A percentile compares a stretch with the other conserved stretches of the same genome.
Evolutionary conservation across 1,284 basidiomycete species (phyloP).

Genomic region (Trametes pubescens): DNA sequence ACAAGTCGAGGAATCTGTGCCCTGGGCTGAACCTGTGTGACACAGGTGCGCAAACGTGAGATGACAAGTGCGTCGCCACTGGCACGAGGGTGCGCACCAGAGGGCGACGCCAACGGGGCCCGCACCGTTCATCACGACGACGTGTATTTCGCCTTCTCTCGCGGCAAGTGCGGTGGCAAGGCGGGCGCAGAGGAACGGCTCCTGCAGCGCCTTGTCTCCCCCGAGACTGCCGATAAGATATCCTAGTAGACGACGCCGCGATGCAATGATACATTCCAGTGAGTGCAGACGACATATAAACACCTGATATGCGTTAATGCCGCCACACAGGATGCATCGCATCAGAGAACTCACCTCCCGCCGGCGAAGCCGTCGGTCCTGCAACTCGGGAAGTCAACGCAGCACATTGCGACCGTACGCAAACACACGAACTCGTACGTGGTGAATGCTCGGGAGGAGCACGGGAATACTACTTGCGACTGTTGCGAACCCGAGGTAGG

Average conservation of each 20-base stretch:
- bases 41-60: not conserved
- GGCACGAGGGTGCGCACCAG: no score
- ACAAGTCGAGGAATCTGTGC: conserved; percentile 26
- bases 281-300: not conserved
- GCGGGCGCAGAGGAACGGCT: conserved; percentile 25
- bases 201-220: conserved; percentile 20
- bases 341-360: conserved; percentile 25
- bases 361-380: conserved; percentile 24
- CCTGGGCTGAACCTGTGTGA: conserved; percentile 33
- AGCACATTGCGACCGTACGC: conserved; percentile 4
- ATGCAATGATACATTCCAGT: not conserved
- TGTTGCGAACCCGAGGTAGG: conserved; percentile 9
- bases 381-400: conserved; percentile 35
- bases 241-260: conserved; percentile 4
- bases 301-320: not conserved
- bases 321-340: not conserved
- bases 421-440: conserved; percentile 30
- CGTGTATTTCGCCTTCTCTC: conserved; percentile 26
- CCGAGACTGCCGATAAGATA: conserved; percentile 25
- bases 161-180: conserved; percentile 16
- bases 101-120: conserved; percentile 26
- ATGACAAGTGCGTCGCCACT: no score
- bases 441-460: conserved; percentile 27
- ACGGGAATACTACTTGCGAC: conserved; percentile 26
- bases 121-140: conserved; percentile 23